Evolutionary conservation across 2,329 filamentous ascomycete species (phyloP).

Genomic region (Xylariales sp.): DNA sequence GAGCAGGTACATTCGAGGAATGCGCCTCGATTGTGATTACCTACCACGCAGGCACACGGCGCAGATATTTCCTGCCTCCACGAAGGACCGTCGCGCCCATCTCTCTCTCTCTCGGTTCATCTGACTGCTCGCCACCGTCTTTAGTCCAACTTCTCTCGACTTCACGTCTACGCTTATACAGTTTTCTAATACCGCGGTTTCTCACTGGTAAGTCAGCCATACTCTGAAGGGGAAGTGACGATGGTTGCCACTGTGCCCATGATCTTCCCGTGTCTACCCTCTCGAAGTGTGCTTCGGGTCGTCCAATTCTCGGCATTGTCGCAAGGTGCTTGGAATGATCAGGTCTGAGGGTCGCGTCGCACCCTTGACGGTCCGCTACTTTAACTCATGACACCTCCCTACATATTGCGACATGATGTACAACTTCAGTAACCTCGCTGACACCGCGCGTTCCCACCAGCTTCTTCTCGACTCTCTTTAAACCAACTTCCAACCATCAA

Average conservation of each 20-base stretch:
- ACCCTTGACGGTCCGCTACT: conserved; percentile 2
- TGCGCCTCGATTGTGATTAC: background rate
- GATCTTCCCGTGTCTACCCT: too few species aligned
- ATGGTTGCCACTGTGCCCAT: background rate
- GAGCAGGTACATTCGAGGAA: background rate
- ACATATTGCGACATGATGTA: conserved; percentile 1
- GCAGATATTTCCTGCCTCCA: background rate
- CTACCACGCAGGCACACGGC: background rate
- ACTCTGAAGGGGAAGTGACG: background rate
- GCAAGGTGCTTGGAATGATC: background rate
- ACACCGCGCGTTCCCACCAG: conserved; percentile 7
- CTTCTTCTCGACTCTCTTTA: conserved; percentile 18
- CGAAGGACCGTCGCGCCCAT: too few species aligned
- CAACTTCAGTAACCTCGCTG: background rate
- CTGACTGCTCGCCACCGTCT: background rate
- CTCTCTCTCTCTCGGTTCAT: too few species aligned
- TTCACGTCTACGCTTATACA: background rate
- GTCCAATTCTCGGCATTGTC: background rate
- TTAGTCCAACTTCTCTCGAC: background rate
- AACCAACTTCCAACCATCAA: conserved; percentile 19
- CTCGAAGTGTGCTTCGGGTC: background rate
- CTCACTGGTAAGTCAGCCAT: background rate
- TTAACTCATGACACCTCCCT: conserved; percentile 1
- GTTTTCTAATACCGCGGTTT: background rate
- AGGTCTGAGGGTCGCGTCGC: background rate